Evolutionary conservation across 768 basidiomycete genomes (phyloP).

Genomic region (Cystofilobasidium bisporidii): DNA sequence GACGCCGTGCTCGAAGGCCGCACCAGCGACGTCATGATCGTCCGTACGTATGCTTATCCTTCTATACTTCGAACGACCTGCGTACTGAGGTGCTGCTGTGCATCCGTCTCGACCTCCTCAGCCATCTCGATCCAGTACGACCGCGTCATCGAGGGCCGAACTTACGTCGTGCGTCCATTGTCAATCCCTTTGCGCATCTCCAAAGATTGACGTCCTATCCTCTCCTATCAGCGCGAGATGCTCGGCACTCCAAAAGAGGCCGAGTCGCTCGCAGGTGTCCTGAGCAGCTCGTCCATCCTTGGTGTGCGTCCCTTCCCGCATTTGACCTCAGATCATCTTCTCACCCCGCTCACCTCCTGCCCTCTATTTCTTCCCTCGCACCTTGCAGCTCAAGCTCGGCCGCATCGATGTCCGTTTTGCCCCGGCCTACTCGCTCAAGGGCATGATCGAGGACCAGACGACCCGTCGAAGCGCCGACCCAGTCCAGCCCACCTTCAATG

Average conservation of each 20-base stretch:
- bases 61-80: too few relatives aligned
- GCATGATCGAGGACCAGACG: slow-evolving; percentile 29
- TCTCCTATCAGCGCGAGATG: slow-evolving; percentile 30
- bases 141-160: slow-evolving; percentile 28
- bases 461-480: slow-evolving; percentile 13
- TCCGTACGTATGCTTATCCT: too few relatives aligned
- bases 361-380: slow-evolving; percentile 1
- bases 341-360: not conserved
- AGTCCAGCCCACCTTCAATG: not conserved
- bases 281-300: not conserved
- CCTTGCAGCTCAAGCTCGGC: slow-evolving; percentile 32
- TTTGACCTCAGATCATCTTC: slow-evolving; percentile 11
- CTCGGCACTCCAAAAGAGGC: slow-evolving; percentile 32
- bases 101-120: too few relatives aligned
- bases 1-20: slow-evolving; percentile 17
- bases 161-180: slow-evolving; percentile 7
- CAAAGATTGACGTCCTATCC: not conserved
- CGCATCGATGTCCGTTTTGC: slow-evolving; percentile 34
- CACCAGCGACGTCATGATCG: slow-evolving; percentile 13
- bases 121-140: slow-evolving; percentile 31
- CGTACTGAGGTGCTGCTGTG: too few relatives aligned
- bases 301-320: not conserved
- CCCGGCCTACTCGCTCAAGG: slow-evolving; percentile 31
- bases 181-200: too few relatives aligned
- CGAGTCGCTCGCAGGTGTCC: slow-evolving; percentile 22